Evolutionary conservation across 192 early-diverging fungal species (phyloP), one percentile per base, ranked within the genome.

Genomic region (Coemansia sp.): DNA sequence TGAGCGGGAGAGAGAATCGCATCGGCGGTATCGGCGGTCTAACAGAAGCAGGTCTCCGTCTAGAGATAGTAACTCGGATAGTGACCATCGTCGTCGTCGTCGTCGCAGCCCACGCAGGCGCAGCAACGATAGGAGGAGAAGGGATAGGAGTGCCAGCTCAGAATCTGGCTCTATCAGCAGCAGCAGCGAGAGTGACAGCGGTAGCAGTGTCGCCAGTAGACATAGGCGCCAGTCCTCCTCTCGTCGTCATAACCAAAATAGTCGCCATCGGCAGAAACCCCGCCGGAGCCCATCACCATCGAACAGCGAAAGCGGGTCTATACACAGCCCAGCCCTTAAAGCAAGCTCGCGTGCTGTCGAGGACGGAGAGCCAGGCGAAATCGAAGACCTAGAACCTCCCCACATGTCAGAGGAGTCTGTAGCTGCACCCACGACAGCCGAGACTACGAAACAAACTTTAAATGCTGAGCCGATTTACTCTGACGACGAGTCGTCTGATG

Each of bases 311-410:
- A 39, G 59, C 0, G 56, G 37, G 1, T 45, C 58, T 39, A 39
- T 35, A 39, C 58, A 30, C 37, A 59, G 58, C 18, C 37, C 58
- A 1, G 11, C 34, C 13, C 35, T 39, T 13, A 18, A 22, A 20
- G 58, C 35, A 39, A 39, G 9, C 58, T 39, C 35, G 34, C 68
- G 67, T 12, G 37, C 64, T 8, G 74, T 82, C 15, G 79, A 76
- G 24, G 71, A 73, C 35, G 79, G 79, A 34, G 79, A 82, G 49
- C 79, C 74, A 27, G 79, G 79, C n/a, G 79, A 82, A 52, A 82
- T 82, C 11, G 79, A 82, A 44, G 79, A 81, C 12, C 34, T 66
- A 18, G 37, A 59, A 4, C 32, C 58, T 10, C 34, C 7, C 22
- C 58, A 0, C 7, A 1, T n/a, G 29, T 5, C 53, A 10, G 29